Base-by-base conservation (phyloP, 2,329 filamentous ascomycete genomes). In the Clonostachys rosea region DNA sequence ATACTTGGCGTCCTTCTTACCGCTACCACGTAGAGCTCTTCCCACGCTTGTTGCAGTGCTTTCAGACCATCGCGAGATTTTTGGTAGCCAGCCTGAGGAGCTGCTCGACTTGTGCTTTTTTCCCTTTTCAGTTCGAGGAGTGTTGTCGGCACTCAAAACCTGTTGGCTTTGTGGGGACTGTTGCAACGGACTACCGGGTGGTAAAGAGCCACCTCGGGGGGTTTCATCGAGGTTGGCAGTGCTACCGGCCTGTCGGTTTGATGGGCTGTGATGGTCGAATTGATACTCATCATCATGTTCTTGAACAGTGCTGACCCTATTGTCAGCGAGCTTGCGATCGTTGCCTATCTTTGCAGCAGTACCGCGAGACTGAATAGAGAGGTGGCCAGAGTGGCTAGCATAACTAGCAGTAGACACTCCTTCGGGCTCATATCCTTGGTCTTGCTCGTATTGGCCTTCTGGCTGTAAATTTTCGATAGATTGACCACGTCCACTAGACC, bases 1-100 rank as follows among this genome's bases (percentile, higher is more conserved):
- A 64, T 74, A 83, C 68, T 72, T 84, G 69, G 74, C 73, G 40
- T 78, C 75, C 57, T 78, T 81, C 60, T 73, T 74, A 41, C 74
- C 75, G 57, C 83, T 89, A 57, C 80, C 82, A 39, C 86, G 82
- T 63, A 91, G 87, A 39, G 86, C 87, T 56, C 87, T 86, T 41
- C 89, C 85, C 40, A 91, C 83, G 50, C 90, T 95, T 1, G 91
- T 96, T 5, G 91, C 81, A 0, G 94, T 99, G 3, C 92, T 97
- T 69, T 95, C 94, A 0, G 92, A 97, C 94, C 94, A 99, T 40
- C 94, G 83, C 6, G 94, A 97, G 52, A 96, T 91, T 71, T 95
- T 96, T 20, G 91, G 91, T 51, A 95, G 87, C 74, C 82, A 84
- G 45, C 79, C 75, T 1, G 88, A 89, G 1, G 90, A 94, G 49